These are phyloP conservation scores for Daedaleopsis nitida DNA, from an alignment of 768 basidiomycete species.

Conservation along the genomic window DNA sequence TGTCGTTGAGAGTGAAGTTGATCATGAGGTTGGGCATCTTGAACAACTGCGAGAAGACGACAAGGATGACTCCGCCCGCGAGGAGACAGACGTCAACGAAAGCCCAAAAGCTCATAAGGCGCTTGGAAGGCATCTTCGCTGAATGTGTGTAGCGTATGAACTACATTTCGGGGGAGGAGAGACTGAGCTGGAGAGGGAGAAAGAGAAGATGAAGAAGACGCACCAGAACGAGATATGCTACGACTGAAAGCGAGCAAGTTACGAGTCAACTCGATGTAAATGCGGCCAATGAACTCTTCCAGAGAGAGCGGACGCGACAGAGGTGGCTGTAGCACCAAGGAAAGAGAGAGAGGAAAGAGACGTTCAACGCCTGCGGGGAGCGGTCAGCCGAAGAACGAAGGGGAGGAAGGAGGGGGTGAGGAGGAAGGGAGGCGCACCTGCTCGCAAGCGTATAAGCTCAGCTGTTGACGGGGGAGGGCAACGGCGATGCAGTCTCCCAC, in stretches of 20 bases:
- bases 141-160: constrained; percentile 29
- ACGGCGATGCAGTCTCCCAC: background rate
- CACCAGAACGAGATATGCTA: constrained; percentile 15
- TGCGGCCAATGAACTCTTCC: constrained; percentile 43
- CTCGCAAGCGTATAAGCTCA: constrained; percentile 16
- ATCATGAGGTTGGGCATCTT: constrained; percentile 65
- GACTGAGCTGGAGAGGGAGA: background rate
- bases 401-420: constrained; percentile 24
- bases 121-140: constrained; percentile 68
- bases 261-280: constrained; percentile 26
- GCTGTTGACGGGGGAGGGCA: constrained; percentile 3
- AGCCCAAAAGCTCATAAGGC: constrained; percentile 69
- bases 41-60: constrained; percentile 76
- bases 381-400: constrained; percentile 36
- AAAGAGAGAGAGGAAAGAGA: constrained; percentile 48
- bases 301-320: constrained; percentile 50
- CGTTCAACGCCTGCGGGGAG: constrained; percentile 67
- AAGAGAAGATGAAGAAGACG: background rate
- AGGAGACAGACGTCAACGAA: constrained; percentile 72
- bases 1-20: constrained; percentile 65
- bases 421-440: constrained; percentile 19
- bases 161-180: background rate
- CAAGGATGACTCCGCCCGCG: constrained; percentile 63
- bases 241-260: constrained; percentile 15
- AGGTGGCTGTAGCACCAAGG: constrained; percentile 47